Conservation (phyloP, 257 asterid species). For the Agastache rugosa region DNA sequence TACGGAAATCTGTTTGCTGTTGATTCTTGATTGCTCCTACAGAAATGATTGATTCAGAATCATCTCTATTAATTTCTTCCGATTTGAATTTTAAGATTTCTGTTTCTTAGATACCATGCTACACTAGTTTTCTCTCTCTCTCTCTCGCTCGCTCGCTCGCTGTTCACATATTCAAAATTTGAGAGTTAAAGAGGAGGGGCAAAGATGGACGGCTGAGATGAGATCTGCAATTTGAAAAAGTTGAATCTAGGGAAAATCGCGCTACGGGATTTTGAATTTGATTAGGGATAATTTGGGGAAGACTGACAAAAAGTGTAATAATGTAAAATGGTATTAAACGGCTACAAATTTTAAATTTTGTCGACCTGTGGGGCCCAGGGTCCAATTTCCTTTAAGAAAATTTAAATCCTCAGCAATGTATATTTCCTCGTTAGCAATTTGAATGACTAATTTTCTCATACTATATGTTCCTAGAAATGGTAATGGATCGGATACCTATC, state of each 20-base stretch:
- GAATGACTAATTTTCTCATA: not conserved
- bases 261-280: conserved; percentile 52
- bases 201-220: conserved; percentile 47
- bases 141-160: conserved; percentile 30
- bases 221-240: conserved; percentile 31
- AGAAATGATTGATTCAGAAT: conserved; percentile 28
- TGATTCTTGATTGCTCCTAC: conserved; percentile 14
- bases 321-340: conserved; percentile 44
- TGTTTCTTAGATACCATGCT: conserved; percentile 21
- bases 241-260: conserved; percentile 47
- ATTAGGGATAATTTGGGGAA: conserved; percentile 32
- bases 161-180: conserved; percentile 20
- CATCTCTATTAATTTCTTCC: conserved; percentile 16
- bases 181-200: conserved; percentile 23
- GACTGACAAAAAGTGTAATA: conserved; percentile 14
- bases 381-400: too few relatives aligned
- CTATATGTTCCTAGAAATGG: too few relatives aligned
- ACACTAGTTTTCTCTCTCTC: conserved; percentile 20
- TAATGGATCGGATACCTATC: too few relatives aligned
- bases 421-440: not conserved
- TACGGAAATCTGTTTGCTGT: conserved; percentile 5
- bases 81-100: conserved; percentile 10
- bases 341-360: conserved; percentile 54
- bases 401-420: not conserved
- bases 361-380: conserved; percentile 30